Percentiles rank a stretch among this genome's conserved stretches.
phyloP scores from a whole-genome alignment of 805 yeast species.

The Candida hispaniensis region DNA sequence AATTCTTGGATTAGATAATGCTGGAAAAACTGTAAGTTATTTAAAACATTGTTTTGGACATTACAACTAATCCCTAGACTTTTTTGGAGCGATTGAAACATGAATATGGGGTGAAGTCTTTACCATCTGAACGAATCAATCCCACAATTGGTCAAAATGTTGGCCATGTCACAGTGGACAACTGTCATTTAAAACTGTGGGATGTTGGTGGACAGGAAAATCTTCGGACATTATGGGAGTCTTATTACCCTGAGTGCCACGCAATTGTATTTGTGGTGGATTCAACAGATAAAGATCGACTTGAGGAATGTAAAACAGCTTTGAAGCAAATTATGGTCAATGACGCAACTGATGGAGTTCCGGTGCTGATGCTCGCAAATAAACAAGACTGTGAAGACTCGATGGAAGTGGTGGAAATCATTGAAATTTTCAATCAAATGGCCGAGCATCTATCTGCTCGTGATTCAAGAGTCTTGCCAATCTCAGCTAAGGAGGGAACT shows the following conservation, averaged over 20 bases:
- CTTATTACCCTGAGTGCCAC: conserved; percentile 76
- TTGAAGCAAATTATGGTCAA: conserved; percentile 44
- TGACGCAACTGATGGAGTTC: conserved; percentile 64
- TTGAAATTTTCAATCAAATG: conserved; percentile 71
- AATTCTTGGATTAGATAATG: conserved; percentile 86
- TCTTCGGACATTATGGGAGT: conserved; percentile 76
- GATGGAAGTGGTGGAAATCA: conserved; percentile 66
- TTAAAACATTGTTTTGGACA: conserved; percentile 18
- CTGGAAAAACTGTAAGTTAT: conserved; percentile 67
- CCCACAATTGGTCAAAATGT: conserved; percentile 94
- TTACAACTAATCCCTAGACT: conserved; percentile 32
- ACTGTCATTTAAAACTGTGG: conserved; percentile 63
- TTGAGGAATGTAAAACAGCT: conserved; percentile 70
- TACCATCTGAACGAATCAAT: conserved; percentile 51
- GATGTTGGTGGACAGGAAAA: conserved; percentile 92
- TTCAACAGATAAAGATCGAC: conserved; percentile 71
- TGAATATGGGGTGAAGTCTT: conserved; percentile 31
- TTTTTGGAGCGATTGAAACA: conserved; percentile 56
- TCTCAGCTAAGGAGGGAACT: conserved; percentile 67
- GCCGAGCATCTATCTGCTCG: conserved; percentile 82
- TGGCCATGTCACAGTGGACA: conserved; percentile 33
- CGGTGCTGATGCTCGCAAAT: conserved; percentile 88
- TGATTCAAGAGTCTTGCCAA: conserved; percentile 81
- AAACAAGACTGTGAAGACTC: conserved; percentile 74
- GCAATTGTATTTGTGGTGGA: conserved; percentile 90